Conservation (phyloP, 2,329 filamentous ascomycete genomes). For the Penicillium sp. region DNA sequence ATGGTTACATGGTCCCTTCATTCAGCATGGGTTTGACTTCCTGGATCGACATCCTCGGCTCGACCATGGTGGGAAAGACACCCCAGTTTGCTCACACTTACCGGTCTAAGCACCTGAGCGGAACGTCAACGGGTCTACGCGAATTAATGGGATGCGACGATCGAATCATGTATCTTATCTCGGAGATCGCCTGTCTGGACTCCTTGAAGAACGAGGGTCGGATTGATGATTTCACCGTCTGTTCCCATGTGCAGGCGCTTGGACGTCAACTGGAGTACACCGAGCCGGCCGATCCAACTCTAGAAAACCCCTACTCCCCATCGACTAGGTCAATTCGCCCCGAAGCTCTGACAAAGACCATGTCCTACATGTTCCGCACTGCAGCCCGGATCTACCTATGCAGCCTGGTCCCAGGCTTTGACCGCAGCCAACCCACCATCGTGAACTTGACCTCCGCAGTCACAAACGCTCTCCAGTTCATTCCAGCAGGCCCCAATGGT, state of each 20-base stretch:
- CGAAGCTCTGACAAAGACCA: constrained; percentile 80
- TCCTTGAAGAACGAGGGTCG: constrained; percentile 78
- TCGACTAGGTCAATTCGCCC: constrained; percentile 72
- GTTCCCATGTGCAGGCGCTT: constrained; percentile 83
- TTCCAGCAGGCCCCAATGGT: constrained; percentile 75
- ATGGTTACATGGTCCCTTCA: constrained; percentile 62
- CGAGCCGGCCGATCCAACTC: constrained; percentile 62
- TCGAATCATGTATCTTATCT: constrained; percentile 95
- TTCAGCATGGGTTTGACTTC: constrained; percentile 89
- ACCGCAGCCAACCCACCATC: constrained; percentile 69
- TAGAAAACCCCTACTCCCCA: constrained; percentile 56
- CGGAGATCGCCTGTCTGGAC: constrained; percentile 94
- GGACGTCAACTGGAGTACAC: constrained; percentile 82
- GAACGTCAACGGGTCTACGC: constrained; percentile 68
- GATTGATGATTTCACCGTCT: constrained; percentile 75
- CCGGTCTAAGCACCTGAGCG: constrained; percentile 78
- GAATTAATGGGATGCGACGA: constrained; percentile 98
- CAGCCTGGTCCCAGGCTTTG: constrained; percentile 86
- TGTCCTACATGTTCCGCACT: constrained; percentile 85
- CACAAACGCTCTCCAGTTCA: constrained; percentile 70
- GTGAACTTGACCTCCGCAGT: constrained; percentile 75
- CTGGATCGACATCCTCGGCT: constrained; percentile 96
- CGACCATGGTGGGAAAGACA: constrained; percentile 82
- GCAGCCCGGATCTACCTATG: constrained; percentile 96
- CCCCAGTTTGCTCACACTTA: constrained; percentile 94